Percentiles rank a stretch among this genome's conserved stretches.
Conservation (phyloP, 768 basidiomycete genomes). For the Hortiboletus flavorubellus region DNA sequence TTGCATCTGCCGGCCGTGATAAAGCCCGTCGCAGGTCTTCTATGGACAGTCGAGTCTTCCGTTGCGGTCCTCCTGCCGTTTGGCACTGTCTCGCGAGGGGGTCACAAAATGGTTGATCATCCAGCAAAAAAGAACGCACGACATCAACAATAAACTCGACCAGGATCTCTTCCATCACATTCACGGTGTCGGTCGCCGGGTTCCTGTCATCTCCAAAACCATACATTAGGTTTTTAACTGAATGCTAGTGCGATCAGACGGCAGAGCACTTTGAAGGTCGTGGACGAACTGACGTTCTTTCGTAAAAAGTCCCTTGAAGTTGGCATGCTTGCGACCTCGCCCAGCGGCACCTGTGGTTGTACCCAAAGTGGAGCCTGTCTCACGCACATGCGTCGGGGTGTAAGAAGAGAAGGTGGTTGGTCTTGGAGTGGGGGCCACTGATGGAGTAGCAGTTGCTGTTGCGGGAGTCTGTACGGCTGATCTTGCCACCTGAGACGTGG, state of each 20-base stretch:
- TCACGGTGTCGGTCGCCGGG: slow-evolving; percentile 83
- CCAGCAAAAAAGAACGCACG: slow-evolving; percentile 45
- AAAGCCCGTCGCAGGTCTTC: slow-evolving; percentile 82
- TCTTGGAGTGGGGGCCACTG: slow-evolving; percentile 32
- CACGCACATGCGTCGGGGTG: slow-evolving; percentile 49
- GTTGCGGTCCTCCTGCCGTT: slow-evolving; percentile 64
- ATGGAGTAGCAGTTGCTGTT: slow-evolving; percentile 30
- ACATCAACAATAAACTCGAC: slow-evolving; percentile 89
- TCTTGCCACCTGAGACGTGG: slow-evolving; percentile 27
- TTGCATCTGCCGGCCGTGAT: slow-evolving; percentile 82
- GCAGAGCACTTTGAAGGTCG: background rate
- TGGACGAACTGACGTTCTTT: slow-evolving; percentile 65
- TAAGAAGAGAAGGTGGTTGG: slow-evolving; percentile 56
- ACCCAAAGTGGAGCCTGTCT: slow-evolving; percentile 38
- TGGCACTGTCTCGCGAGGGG: slow-evolving; percentile 52
- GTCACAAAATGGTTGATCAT: slow-evolving; percentile 1
- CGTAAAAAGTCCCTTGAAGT: slow-evolving; percentile 69
- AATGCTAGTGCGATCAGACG: slow-evolving; percentile 13
- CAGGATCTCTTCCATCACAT: slow-evolving; percentile 91
- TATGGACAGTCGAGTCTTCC: slow-evolving; percentile 73
- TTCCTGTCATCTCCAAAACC: slow-evolving; percentile 92
- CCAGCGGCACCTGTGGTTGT: slow-evolving; percentile 39
- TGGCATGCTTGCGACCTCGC: slow-evolving; percentile 62
- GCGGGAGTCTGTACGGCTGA: slow-evolving; percentile 29
- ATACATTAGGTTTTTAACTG: slow-evolving; percentile 86